These are phyloP conservation scores for Athelia sp. DNA, from an alignment of 1,284 basidiomycete species.

Conservation along the genomic window DNA sequence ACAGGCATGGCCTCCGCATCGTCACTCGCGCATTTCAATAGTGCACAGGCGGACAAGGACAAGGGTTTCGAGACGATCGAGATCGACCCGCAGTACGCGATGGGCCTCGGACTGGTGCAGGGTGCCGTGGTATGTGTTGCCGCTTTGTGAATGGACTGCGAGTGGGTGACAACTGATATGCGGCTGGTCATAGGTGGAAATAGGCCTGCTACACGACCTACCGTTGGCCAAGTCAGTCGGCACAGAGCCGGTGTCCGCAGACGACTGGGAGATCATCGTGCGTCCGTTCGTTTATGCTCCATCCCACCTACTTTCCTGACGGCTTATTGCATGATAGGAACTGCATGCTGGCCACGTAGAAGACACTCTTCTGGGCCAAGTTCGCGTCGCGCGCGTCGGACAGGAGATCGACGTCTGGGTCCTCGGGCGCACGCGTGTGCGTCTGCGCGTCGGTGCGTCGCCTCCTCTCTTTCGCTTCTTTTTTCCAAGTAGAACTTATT, in stretches of 20 bases:
- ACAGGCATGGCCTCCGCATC: constrained; percentile 87
- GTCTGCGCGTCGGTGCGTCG: constrained; percentile 73
- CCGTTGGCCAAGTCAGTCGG: constrained; percentile 74
- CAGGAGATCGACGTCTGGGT: constrained; percentile 95
- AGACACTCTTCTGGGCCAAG: constrained; percentile 85
- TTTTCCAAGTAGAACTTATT: constrained; percentile 6
- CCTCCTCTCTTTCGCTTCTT: constrained; percentile 9
- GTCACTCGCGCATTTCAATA: constrained; percentile 71
- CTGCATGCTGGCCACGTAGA: constrained; percentile 89
- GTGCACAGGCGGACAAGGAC: constrained; percentile 45
- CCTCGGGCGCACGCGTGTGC: constrained; percentile 81
- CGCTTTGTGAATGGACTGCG: not conserved
- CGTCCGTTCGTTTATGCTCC: constrained; percentile 26
- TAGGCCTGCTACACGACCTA: constrained; percentile 81
- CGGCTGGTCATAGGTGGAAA: too few species aligned
- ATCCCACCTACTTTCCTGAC: not conserved
- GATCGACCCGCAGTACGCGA: constrained; percentile 88
- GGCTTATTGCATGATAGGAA: constrained; percentile 47
- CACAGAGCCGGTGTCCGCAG: constrained; percentile 84
- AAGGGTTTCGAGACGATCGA: constrained; percentile 76
- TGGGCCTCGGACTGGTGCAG: constrained; percentile 67
- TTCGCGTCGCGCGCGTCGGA: constrained; percentile 78
- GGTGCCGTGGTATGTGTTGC: constrained; percentile 62
- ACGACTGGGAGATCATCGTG: constrained; percentile 98
- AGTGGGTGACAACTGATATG: not conserved